Evolutionary conservation across 345 rosid species (phyloP).

Genomic region (Eutrema heterophyllum): DNA sequence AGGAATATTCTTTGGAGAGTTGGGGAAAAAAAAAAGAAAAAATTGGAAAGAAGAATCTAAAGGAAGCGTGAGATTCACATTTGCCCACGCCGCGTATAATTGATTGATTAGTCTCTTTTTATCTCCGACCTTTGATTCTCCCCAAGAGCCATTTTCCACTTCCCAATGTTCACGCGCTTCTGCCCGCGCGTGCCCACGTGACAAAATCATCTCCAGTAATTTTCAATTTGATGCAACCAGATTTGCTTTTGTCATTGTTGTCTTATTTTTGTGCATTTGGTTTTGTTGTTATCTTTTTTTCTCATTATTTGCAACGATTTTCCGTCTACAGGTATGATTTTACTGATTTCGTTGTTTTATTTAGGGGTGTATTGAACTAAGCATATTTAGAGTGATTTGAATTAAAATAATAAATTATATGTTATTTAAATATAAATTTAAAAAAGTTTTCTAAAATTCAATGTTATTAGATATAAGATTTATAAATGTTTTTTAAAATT

Average conservation of each 20-base stretch:
- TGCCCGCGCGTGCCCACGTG: slow-evolving; percentile 14
- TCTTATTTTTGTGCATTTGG: background rate
- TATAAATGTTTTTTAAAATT: too few species aligned
- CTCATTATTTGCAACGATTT: background rate
- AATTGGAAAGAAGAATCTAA: background rate
- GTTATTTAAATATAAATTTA: too few species aligned
- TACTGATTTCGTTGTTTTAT: too few species aligned
- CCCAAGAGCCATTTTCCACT: slow-evolving; percentile 8
- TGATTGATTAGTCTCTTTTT: background rate
- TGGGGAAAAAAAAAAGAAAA: background rate
- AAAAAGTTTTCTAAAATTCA: too few species aligned
- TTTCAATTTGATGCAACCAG: slow-evolving; percentile 12
- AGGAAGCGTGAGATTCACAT: slow-evolving; percentile 29
- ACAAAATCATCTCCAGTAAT: background rate
- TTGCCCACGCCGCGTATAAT: slow-evolving; percentile 15
- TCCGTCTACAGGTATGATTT: background rate
- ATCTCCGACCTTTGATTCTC: slow-evolving; percentile 19
- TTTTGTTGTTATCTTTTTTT: background rate
- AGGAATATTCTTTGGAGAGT: slow-evolving; percentile 14
- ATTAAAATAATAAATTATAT: too few species aligned
- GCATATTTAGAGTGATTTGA: too few species aligned
- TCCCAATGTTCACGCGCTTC: background rate
- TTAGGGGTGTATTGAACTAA: too few species aligned
- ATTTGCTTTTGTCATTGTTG: slow-evolving; percentile 2
- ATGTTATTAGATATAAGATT: too few species aligned